These are phyloP conservation scores for Taphrina pruni DNA, from an alignment of 1,139 yeast species.

Conservation along the genomic window DNA sequence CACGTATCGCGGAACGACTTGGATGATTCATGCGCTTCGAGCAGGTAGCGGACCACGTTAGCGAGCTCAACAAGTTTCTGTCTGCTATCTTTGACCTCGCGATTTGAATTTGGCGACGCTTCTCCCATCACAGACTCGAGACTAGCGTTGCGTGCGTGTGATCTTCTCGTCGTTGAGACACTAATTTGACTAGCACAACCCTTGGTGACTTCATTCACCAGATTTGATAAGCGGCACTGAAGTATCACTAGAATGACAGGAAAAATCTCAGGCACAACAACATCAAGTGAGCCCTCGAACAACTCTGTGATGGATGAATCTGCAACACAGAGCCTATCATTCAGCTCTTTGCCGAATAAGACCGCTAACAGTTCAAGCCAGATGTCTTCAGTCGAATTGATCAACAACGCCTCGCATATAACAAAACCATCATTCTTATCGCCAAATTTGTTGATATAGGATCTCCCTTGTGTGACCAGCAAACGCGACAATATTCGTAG, in stretches of 20 bases:
- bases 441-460: slow-evolving; percentile 60
- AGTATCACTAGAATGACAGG: slow-evolving; percentile 47
- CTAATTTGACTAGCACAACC: no score
- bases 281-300: slow-evolving; percentile 6
- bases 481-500: slow-evolving; percentile 60
- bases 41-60: slow-evolving; percentile 43
- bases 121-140: slow-evolving; percentile 11
- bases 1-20: slow-evolving; percentile 42
- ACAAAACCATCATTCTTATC: slow-evolving; percentile 60
- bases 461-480: slow-evolving; percentile 58
- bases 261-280: slow-evolving; percentile 44
- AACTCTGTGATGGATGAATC: neutral
- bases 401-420: slow-evolving; percentile 54
- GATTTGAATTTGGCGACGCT: neutral
- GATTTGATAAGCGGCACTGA: slow-evolving; percentile 44
- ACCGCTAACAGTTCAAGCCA: slow-evolving; percentile 48
- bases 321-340: no score
- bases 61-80: neutral
- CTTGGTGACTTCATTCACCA: slow-evolving; percentile 14
- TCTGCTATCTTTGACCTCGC: neutral
- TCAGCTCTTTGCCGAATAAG: slow-evolving; percentile 44
- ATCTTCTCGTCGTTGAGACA: neutral
- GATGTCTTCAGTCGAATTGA: slow-evolving; percentile 58
- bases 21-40: slow-evolving; percentile 45
- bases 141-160: neutral